Evolutionary conservation across 192 early-diverging fungal species (phyloP), one percentile per base, ranked within the genome.

Genomic region (Backusella tarrabulga): DNA sequence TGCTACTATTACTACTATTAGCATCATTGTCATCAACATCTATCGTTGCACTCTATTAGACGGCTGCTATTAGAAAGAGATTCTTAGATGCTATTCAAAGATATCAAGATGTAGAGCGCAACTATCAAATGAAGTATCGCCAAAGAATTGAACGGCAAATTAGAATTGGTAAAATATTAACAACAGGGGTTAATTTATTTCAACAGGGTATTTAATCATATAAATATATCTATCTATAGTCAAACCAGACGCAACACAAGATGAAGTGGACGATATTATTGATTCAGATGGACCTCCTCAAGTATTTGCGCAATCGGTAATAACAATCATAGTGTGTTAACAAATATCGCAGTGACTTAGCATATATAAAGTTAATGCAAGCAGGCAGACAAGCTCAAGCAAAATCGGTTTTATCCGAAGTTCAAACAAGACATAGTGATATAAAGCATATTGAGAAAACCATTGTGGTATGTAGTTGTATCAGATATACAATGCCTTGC

Each of bases 381-480:
- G 84, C 86, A 36, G 88, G 90, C 26, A 91, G 94, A 52, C 88
- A 88, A 32, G 86, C 87, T 21, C 92, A 95, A 77, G 93, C 94
- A 17, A 85, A 86, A 46, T 85, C 87, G 35, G 95, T 93, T 26
- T 83, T 96, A 35, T 74, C 86, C 21, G 94, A 95, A 83, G 94
- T 96, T 34, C 93, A 95, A 83, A 84, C 90, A 77, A 84, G 93
- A 71, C 94, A 96, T 76, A 83, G 89, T 68, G 94, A 96, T 77
- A 93, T 96, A 50, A 85, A 94, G 72, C 86, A 90, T 79, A 95
- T 96, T 78, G 95, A 96, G 84, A 92, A 91, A 80, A 93, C 90
- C 15, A 94, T 96, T 78, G 73, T 94, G 67, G 94, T 94, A 86
- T 76, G 85, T 83, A 17, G 52, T 1, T 41, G n/a, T 14, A 63